Conservation (phyloP, 441 rosid species). For the Bocquillonia castaneifolia region DNA sequence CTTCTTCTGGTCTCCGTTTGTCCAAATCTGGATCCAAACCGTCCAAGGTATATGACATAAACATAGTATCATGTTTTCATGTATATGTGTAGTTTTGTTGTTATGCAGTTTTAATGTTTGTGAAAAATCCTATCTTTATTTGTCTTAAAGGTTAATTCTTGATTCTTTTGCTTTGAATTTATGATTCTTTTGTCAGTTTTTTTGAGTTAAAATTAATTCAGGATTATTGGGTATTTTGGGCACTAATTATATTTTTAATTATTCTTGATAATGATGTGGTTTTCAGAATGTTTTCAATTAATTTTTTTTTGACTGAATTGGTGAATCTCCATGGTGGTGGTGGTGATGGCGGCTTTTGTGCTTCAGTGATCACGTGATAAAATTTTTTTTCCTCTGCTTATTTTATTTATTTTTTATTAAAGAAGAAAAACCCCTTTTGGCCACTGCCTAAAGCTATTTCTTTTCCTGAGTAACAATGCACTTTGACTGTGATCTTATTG, state of each 20-base stretch:
- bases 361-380: not conserved
- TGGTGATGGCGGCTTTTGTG: not conserved
- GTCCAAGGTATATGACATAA: constrained; percentile 44
- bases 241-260: too few species aligned
- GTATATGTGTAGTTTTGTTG: not conserved
- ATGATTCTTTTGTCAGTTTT: not conserved
- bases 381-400: not conserved
- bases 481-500: not conserved
- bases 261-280: not conserved
- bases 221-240: not conserved
- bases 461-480: not conserved
- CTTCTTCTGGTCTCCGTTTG: constrained; percentile 57
- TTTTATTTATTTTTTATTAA: not conserved
- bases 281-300: not conserved
- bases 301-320: not conserved
- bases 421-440: not conserved
- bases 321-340: not conserved
- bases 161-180: not conserved
- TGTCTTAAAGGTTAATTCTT: too few species aligned
- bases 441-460: not conserved
- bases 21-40: constrained; percentile 48
- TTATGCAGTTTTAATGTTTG: not conserved
- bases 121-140: too few species aligned
- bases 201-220: not conserved
- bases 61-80: not conserved